Evolutionary conservation across 257 asterid genomes (phyloP), one percentile per base, ranked within the genome.

Genomic region (Coffea eugenioides): DNA sequence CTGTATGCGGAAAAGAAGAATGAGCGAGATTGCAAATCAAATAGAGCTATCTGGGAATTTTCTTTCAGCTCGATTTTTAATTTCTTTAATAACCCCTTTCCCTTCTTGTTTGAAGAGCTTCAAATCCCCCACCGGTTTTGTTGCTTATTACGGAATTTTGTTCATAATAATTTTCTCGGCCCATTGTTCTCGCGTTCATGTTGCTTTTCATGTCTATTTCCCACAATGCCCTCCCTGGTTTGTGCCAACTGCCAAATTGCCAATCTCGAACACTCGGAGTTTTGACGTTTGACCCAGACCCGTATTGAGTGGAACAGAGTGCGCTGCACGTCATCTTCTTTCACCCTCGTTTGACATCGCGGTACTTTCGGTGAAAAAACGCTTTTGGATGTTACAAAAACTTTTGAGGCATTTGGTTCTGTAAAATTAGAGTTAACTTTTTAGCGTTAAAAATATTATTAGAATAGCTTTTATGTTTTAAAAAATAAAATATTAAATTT

Each of bases 211-310:
- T 15, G 70, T 79, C 8, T 46, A 18, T 41, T 80, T 67, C 80
- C 83, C 71, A 71, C 54, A n/a, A 39, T 80, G 34, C 76, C 83
- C 83, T 80, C 39, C n/a, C 36, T 9, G 52, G 45, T 9, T 39
- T 20, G 52, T 43, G 3, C 23, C 66, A 21, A 15, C 25, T 49
- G 43, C 43, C 43, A 39, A 39, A 39, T 49, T 39, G 36, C 43
- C 51, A 23, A 31, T n/a, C 39, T 25, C 65, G 4, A 39, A 5
- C 52, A 48, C 6, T 46, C 48, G 21, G 43, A 39, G 10, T 48
- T 48, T 25, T 13, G 8, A 8, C 27, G 14, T 69, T 76, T 76
- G 73, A 76, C 73, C 80, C 80, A 25, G 73, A 76, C 57, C 73
- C 62, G 62, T 14, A 49, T 72, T 49, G 45, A 48, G 76, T 6